Evolutionary conservation across 805 yeast genomes (phyloP), one percentile per base, ranked within the genome.

Genomic region (Scheffersomyces lignosus): DNA sequence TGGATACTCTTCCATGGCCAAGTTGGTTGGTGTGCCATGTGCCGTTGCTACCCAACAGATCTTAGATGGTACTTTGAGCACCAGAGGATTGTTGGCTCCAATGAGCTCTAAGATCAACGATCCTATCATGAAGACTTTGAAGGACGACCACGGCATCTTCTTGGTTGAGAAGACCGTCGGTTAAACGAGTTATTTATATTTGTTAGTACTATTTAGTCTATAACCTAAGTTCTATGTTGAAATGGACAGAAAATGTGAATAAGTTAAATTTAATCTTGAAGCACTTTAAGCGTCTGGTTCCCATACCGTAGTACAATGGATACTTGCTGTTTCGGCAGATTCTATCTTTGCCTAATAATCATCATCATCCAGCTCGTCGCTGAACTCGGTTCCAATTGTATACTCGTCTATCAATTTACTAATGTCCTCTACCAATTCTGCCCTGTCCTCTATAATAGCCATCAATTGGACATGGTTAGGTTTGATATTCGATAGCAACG

Each of bases 1-100:
- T 44, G 88, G 90, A 43, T 93, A 91, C 81, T 84, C 96, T 27
- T 90, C 98, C 24, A 93, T 93, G 99, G 99, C 99, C 50, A 90
- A 91, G 64, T 79, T 87, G 48, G 99, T 93, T 38, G 99, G 99
- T 73, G 91, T 89, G 47, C 99, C 99, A 50, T 91, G 96, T 71
- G 96, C 96, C 37, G 95, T 93, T 62, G 99, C 98, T 20, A 75
- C 85, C 41, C 80, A 80, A 70, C 83, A 86, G 66, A 85, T 93
- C 45, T 76, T 93, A 54, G 80, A 85, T 51, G 96, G 96, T 49
- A 78, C 82, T 40, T 73, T 77, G 50, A 75, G 80, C 54, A 77
- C 73, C 44, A 87, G 88, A 39, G 99, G 99, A 52, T 75, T 93
- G 60, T 75, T 81, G 52, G 98, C 97, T 37, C 99, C 99, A 60